phyloP scores from a whole-genome alignment of 352 stramenopile genomes.

The Globisporangium cederbergense region DNA sequence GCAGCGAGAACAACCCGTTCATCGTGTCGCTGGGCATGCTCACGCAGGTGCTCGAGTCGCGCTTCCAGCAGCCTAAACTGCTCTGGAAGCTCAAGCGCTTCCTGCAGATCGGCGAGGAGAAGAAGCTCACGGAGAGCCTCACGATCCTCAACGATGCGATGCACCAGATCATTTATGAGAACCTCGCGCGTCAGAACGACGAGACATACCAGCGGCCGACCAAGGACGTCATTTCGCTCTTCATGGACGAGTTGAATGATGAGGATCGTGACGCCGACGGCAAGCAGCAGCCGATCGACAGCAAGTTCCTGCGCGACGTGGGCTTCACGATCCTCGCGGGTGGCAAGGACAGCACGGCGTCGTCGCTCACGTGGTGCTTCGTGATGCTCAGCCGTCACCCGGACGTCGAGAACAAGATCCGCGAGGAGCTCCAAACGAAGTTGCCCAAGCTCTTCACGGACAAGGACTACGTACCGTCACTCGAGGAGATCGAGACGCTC shows the following conservation, averaged over 20 bases:
- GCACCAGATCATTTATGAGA: constrained; percentile 45
- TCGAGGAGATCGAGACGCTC: constrained; percentile 33
- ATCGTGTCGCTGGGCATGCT: constrained; percentile 16
- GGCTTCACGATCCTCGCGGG: constrained; percentile 50
- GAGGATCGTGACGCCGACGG: not conserved
- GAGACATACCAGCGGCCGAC: not conserved
- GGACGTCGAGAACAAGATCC: constrained; percentile 26
- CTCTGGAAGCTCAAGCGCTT: constrained; percentile 38
- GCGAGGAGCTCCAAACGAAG: constrained; percentile 25
- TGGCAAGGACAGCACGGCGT: constrained; percentile 59
- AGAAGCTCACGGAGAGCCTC: constrained; percentile 35
- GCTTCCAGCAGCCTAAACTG: constrained; percentile 31
- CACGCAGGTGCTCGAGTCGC: constrained; percentile 13
- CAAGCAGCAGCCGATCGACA: constrained; percentile 7
- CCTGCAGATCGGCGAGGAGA: constrained; percentile 36
- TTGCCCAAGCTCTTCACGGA: constrained; percentile 7
- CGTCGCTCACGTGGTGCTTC: constrained; percentile 50
- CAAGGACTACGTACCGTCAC: constrained; percentile 8
- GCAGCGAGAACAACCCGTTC: constrained; percentile 38
- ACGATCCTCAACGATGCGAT: constrained; percentile 42
- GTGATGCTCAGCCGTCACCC: constrained; percentile 40
- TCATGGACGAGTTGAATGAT: constrained; percentile 12
- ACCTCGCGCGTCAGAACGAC: constrained; percentile 27
- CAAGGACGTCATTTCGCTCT: constrained; percentile 29
- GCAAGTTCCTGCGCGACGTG: constrained; percentile 41